Percentiles rank a stretch among this genome's conserved stretches.
Conservation (phyloP, 2,329 filamentous ascomycete species). For the Cordyceps cateniannulata region DNA sequence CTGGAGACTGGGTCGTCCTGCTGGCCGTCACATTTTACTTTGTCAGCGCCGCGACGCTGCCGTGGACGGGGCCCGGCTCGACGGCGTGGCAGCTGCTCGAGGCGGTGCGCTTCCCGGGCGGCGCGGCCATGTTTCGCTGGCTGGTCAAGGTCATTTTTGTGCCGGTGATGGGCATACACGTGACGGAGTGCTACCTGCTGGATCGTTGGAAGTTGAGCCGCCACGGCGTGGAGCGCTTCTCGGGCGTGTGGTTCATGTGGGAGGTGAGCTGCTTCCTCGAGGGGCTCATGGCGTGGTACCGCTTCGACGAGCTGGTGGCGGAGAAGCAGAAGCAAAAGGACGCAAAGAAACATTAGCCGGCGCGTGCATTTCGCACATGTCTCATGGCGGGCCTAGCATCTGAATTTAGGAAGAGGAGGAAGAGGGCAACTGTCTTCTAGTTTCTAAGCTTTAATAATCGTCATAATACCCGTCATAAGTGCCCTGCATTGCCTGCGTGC, state of each 20-base stretch:
- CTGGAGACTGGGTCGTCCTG: conserved; percentile 47
- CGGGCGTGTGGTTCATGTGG: conserved; percentile 51
- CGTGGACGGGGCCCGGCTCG: conserved; percentile 47
- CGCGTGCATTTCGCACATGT: not conserved
- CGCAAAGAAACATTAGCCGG: conserved; percentile 27
- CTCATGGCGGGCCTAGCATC: not conserved
- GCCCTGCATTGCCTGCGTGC: conserved; percentile 54
- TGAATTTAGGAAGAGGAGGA: not conserved
- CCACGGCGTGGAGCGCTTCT: conserved; percentile 41
- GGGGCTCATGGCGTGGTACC: conserved; percentile 42
- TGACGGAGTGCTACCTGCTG: conserved; percentile 52
- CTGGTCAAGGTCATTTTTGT: conserved; percentile 53
- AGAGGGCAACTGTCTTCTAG: not conserved
- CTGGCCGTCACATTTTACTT: conserved; percentile 48
- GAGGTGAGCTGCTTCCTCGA: conserved; percentile 45
- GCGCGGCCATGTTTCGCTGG: conserved; percentile 51
- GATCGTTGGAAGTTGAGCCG: conserved; percentile 39
- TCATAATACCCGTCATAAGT: conserved; percentile 51
- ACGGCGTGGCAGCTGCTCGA: conserved; percentile 44
- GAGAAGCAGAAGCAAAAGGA: conserved; percentile 30
- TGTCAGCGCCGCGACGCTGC: conserved; percentile 38
- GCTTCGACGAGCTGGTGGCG: conserved; percentile 37
- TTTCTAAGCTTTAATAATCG: conserved; percentile 24
- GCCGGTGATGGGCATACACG: conserved; percentile 59
- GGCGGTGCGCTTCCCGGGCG: conserved; percentile 43